phyloP scores from a whole-genome alignment of 2,329 filamentous ascomycete species.

The Magnaporthiopsis poae region DNA sequence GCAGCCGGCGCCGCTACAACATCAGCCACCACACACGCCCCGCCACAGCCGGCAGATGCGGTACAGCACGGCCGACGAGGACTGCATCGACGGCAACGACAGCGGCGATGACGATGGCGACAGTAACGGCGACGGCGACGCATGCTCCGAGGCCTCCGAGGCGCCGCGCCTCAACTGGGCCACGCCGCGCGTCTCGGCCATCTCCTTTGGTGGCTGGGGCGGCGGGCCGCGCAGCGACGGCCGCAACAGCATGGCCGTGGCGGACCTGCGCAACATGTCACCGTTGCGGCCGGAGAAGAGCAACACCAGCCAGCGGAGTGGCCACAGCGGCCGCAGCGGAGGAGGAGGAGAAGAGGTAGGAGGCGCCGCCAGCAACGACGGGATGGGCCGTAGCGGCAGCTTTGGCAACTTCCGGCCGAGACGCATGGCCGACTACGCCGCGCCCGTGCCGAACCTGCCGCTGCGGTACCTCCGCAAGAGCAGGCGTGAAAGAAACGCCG shows the following conservation, averaged over 20 bases:
- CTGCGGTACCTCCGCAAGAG: neutral
- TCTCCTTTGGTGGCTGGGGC: conserved; percentile 2
- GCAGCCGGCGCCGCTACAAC: neutral
- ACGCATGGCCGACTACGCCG: neutral
- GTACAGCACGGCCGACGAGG: neutral
- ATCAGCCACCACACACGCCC: neutral
- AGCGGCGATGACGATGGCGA: too few relatives aligned
- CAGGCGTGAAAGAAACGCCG: neutral
- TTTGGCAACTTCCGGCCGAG: neutral
- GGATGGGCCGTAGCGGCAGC: neutral
- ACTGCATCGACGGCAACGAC: neutral
- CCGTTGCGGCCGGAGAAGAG: too few relatives aligned
- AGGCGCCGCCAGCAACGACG: neutral
- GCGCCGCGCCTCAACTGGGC: conserved; percentile 6
- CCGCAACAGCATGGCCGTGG: too few relatives aligned
- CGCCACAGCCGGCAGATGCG: neutral
- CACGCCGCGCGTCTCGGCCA: conserved; percentile 2
- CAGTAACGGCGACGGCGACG: neutral
- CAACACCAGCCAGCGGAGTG: neutral
- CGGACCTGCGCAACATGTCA: too few relatives aligned
- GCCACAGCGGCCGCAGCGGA: neutral
- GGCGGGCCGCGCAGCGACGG: neutral
- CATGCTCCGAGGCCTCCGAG: neutral
- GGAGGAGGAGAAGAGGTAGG: neutral
- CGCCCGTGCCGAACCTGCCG: conserved; percentile 5